A percentile compares a stretch with the other conserved stretches of the same genome.
phyloP scores from a whole-genome alignment of 352 stramenopile species.

The Phytophthora syringae region DNA sequence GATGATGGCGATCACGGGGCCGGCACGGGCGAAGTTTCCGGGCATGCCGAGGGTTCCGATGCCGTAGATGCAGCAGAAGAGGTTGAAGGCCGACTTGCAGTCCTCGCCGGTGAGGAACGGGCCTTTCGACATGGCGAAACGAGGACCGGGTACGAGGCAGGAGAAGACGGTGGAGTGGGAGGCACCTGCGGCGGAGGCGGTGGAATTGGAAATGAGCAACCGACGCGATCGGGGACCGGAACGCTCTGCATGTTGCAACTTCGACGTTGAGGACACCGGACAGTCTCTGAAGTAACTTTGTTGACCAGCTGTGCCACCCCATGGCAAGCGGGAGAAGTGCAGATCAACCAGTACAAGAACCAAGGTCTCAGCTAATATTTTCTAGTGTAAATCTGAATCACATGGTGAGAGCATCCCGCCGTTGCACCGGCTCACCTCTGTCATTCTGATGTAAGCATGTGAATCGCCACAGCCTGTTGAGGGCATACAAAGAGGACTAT shows the following conservation, averaged over 20 bases:
- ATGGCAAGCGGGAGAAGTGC: conserved; percentile 9
- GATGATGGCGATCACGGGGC: conserved; percentile 49
- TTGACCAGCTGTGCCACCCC: conserved; percentile 30
- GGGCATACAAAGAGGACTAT: conserved; percentile 13
- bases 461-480: conserved; percentile 9
- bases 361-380: no score
- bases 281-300: conserved; percentile 11
- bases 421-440: conserved; percentile 10
- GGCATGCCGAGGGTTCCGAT: conserved; percentile 78
- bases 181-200: conserved; percentile 24
- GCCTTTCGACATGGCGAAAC: conserved; percentile 30
- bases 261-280: conserved; percentile 31
- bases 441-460: conserved; percentile 8
- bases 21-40: conserved; percentile 70
- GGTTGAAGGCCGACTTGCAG: conserved; percentile 54
- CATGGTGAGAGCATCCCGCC: conserved; percentile 2
- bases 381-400: no score
- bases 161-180: not conserved
- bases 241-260: conserved; percentile 17
- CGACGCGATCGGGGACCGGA: conserved; percentile 3
- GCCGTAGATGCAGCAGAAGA: conserved; percentile 72
- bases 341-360: no score
- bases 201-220: conserved; percentile 26
- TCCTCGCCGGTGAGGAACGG: conserved; percentile 64
- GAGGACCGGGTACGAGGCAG: conserved; percentile 14